Conservation (phyloP, 495 filamentous ascomycete genomes). For the Penicillium desertorum region DNA sequence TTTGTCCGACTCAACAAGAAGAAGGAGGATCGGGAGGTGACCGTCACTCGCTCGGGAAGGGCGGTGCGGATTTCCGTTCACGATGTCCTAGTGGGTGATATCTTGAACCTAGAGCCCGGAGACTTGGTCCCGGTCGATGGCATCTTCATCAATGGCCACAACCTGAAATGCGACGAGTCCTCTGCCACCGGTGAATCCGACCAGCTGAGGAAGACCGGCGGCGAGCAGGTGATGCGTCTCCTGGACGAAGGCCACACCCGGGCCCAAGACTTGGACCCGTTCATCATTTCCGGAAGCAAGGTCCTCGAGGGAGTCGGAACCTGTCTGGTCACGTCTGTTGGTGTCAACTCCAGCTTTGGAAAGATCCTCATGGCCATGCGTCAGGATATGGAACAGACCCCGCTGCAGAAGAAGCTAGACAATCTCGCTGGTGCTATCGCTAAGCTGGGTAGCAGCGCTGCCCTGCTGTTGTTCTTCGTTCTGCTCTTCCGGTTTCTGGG, state of each 20-base stretch:
- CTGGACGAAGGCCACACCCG: constrained; percentile 53
- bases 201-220: constrained; percentile 65
- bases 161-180: constrained; percentile 80
- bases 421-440: no score
- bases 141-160: constrained; percentile 69
- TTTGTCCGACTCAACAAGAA: constrained; percentile 74
- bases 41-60: constrained; percentile 75
- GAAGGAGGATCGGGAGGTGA: constrained; percentile 69
- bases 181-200: constrained; percentile 86
- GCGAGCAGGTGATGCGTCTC: no score
- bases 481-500: constrained; percentile 87
- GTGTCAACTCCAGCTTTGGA: constrained; percentile 82
- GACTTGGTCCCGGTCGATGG: constrained; percentile 83
- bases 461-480: constrained; percentile 38
- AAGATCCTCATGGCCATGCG: constrained; percentile 92
- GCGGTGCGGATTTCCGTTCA: constrained; percentile 74
- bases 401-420: constrained; percentile 72
- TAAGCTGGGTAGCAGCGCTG: no score
- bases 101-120: constrained; percentile 82
- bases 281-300: constrained; percentile 89
- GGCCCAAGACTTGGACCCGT: constrained; percentile 79
- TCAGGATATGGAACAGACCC: constrained; percentile 86
- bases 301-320: constrained; percentile 88
- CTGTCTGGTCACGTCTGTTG: constrained; percentile 85
- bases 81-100: constrained; percentile 82